Percentiles rank a stretch among this genome's conserved stretches.
Evolutionary conservation across 176 grass and related monocot genomes (phyloP).

Genomic region (Aegilops tauschii): DNA sequence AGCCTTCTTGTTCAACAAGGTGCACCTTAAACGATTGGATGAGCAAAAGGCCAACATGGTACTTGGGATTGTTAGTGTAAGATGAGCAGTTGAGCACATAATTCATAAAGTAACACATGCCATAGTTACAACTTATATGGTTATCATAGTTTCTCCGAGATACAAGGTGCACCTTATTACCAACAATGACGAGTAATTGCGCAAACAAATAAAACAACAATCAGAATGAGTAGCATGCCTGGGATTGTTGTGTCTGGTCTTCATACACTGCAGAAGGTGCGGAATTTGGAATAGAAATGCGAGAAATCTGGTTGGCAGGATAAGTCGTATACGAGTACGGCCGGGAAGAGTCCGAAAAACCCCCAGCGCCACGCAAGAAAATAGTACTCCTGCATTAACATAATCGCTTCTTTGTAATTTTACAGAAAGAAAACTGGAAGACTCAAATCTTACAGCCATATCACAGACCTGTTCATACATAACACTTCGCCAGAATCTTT

Average conservation of each 20-base stretch:
- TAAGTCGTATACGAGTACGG: constrained; percentile 70
- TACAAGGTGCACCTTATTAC: not conserved
- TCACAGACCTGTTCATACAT: constrained; percentile 88
- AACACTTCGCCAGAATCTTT: constrained; percentile 74
- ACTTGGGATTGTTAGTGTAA: not conserved
- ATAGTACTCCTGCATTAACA: constrained; percentile 70
- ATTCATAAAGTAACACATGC: not conserved
- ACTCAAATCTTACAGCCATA: not conserved
- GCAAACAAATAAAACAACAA: constrained; percentile 13
- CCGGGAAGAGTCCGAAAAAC: constrained; percentile 75
- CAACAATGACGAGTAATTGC: not conserved
- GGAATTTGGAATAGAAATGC: constrained; percentile 64
- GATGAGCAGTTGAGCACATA: constrained; percentile 14
- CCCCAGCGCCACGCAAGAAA: constrained; percentile 83
- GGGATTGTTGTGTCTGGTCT: constrained; percentile 65
- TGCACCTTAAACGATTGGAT: not conserved
- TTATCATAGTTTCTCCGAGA: not conserved
- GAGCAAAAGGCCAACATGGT: not conserved
- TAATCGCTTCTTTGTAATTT: not conserved
- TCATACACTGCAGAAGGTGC: constrained; percentile 63
- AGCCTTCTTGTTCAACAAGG: not conserved
- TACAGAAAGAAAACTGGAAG: not conserved
- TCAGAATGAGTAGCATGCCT: constrained; percentile 41
- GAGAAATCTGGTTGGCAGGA: constrained; percentile 69
- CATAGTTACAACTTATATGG: not conserved